Percentiles rank a stretch among this genome's conserved stretches.
Evolutionary conservation across 139 green algal genomes (phyloP).

Genomic region (Tetradesmus lagerheimii): DNA sequence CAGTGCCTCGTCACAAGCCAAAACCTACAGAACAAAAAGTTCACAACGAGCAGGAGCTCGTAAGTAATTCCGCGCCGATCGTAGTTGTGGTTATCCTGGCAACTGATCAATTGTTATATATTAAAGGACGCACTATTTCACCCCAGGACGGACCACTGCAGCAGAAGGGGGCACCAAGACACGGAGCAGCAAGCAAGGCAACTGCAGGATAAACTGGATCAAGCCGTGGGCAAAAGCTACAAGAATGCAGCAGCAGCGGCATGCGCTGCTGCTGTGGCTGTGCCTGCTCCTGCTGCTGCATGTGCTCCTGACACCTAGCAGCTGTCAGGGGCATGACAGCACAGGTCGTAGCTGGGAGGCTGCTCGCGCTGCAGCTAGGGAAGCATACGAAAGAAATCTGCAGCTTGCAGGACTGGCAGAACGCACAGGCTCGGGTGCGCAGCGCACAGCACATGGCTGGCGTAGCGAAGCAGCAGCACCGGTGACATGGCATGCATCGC

Average conservation of each 20-base stretch:
- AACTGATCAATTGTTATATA: no score
- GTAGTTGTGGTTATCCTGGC: no score
- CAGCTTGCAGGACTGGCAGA: slow-evolving; percentile 13
- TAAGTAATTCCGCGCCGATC: neutral
- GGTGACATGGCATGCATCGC: neutral
- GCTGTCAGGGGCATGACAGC: neutral
- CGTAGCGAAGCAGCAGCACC: neutral
- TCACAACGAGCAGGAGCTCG: neutral
- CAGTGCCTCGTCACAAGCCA: neutral
- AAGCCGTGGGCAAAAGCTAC: neutral
- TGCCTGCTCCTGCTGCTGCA: slow-evolving; percentile 16
- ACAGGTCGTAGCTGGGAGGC: slow-evolving; percentile 26
- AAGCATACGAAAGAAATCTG: neutral
- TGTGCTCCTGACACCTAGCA: neutral
- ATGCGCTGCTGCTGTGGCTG: neutral
- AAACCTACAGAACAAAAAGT: slow-evolving; percentile 2
- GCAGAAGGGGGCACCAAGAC: neutral
- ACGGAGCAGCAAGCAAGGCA: neutral
- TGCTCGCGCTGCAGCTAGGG: slow-evolving; percentile 22
- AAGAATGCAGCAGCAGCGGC: neutral
- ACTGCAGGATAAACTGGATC: neutral
- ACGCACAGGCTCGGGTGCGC: neutral
- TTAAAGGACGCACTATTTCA: no score
- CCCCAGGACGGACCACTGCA: no score
- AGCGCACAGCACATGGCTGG: neutral